Evolutionary conservation across 1,139 yeast species (phyloP).

Genomic region (Candida gigantensis): DNA sequence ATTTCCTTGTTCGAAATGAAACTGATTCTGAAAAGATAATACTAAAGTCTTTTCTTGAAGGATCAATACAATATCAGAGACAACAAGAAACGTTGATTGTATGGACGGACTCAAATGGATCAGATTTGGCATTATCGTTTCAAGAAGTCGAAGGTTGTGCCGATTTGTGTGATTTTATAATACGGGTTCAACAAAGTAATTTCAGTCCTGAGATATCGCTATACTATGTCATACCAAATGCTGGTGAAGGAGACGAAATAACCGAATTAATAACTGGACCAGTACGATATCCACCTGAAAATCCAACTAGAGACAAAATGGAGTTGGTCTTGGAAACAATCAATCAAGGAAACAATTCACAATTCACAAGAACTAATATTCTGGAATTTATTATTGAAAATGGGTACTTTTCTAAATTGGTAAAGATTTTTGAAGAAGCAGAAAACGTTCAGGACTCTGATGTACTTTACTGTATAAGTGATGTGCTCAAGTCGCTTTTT

Average conservation of each 20-base stretch:
- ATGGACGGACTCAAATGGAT: constrained; percentile 83
- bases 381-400: constrained; percentile 51
- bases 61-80: constrained; percentile 81
- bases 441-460: constrained; percentile 53
- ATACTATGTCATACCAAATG: constrained; percentile 64
- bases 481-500: constrained; percentile 67
- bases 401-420: constrained; percentile 55
- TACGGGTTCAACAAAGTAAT: constrained; percentile 60
- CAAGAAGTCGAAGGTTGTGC: constrained; percentile 93
- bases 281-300: constrained; percentile 58
- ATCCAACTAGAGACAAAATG: constrained; percentile 51
- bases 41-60: constrained; percentile 66
- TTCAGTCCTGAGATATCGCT: constrained; percentile 70
- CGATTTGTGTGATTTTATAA: constrained; percentile 76
- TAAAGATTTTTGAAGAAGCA: constrained; percentile 52
- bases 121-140: constrained; percentile 86
- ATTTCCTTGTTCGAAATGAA: constrained; percentile 74
- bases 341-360: constrained; percentile 59
- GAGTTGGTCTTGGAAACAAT: constrained; percentile 51
- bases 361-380: constrained; percentile 54
- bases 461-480: constrained; percentile 66
- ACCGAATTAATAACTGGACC: constrained; percentile 85
- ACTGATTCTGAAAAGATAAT: constrained; percentile 58
- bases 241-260: constrained; percentile 44
- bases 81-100: constrained; percentile 94